Evolutionary conservation across 495 filamentous ascomycete genomes (phyloP).

Genomic region (Podospora pseudoanserina): DNA sequence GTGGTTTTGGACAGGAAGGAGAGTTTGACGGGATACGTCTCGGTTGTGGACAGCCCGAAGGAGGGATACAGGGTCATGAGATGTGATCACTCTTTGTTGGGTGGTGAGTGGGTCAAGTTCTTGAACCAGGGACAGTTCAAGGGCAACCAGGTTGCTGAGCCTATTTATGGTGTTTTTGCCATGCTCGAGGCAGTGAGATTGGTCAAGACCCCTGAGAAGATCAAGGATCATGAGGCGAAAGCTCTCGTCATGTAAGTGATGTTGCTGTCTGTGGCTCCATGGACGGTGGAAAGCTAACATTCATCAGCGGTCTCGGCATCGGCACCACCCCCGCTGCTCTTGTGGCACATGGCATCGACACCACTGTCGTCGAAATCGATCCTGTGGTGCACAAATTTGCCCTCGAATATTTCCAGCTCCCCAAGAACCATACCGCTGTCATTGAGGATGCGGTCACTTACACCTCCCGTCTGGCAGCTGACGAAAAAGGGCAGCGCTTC

Average conservation of each 20-base stretch:
- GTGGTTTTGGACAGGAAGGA: slow-evolving; percentile 73
- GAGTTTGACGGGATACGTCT: slow-evolving; percentile 86
- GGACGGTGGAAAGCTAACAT: slow-evolving; percentile 18
- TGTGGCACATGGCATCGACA: slow-evolving; percentile 82
- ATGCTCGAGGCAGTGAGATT: slow-evolving; percentile 90
- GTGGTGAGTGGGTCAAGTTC: slow-evolving; percentile 82
- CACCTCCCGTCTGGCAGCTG: slow-evolving; percentile 50
- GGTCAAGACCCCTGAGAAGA: slow-evolving; percentile 55
- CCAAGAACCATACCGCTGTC: slow-evolving; percentile 69
- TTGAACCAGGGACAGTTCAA: slow-evolving; percentile 27
- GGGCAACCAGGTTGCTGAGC: slow-evolving; percentile 61
- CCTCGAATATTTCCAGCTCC: slow-evolving; percentile 74
- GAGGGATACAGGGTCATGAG: slow-evolving; percentile 77
- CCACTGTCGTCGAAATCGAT: slow-evolving; percentile 91
- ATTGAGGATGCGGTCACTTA: slow-evolving; percentile 80
- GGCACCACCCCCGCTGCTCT: slow-evolving; percentile 86
- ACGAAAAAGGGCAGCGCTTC: slow-evolving; percentile 49
- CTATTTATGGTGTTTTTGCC: slow-evolving; percentile 88
- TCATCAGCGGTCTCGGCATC: slow-evolving; percentile 75
- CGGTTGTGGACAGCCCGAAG: slow-evolving; percentile 70
- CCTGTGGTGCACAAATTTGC: slow-evolving; percentile 83
- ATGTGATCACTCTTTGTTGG: slow-evolving; percentile 90
- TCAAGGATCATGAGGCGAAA: slow-evolving; percentile 60
- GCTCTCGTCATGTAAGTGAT: slow-evolving; percentile 76
- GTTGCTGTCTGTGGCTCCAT: not conserved